Base-by-base conservation (phyloP, 768 basidiomycete genomes). In the Lenzites betulinus region DNA sequence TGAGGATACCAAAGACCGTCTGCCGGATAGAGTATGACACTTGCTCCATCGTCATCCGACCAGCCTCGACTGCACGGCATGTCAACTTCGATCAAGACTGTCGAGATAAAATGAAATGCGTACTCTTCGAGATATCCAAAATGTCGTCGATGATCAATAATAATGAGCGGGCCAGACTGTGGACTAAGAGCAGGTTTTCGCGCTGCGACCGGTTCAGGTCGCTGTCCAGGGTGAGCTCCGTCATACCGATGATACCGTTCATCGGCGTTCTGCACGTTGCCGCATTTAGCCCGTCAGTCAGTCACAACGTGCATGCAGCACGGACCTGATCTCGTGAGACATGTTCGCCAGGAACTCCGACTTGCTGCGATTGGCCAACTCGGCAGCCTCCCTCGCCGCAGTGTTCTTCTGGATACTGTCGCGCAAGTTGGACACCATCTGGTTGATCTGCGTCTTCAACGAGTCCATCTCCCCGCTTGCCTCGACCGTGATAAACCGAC, bases 171-270 rank as follows among this genome's bases (percentile, higher is more conserved):
- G 97, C 97, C 72, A 99, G 80, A 63, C 90, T 94, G 72, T 98
- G 95, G 8, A 99, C 97, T 36, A 98, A 86, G 67, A 97, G 81
- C 72, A 99, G 78, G 73, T 95, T 97, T 78, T 98, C 97, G 62
- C 96, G 80, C 74, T 98, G 97, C 39, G 92, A 91, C 64, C 96
- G 78, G 62, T 95, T 97, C 66, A 99, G 76, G 72, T 99, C 97
- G 44, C 91, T 94, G 70, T 99, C 97, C 22, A 99, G 86, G 11
- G 97, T 98, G 58, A 99, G 77, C 74, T 96, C 95, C 25, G 96
- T 99, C 95, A 99, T 95, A n/a, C 96, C 96, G 66, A 99, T 98
- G 74, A 99, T 99, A 70, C 97, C 96, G 71, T 98, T 99, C 96
- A 98, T 99, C 0, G 97, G 97, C 23, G 97, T 98, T 72, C 96